Percentiles rank a stretch among this genome's conserved stretches.
These are phyloP conservation scores for Claviceps sorghi DNA, from an alignment of 2,329 filamentous ascomycete genomes.

Conservation along the genomic window DNA sequence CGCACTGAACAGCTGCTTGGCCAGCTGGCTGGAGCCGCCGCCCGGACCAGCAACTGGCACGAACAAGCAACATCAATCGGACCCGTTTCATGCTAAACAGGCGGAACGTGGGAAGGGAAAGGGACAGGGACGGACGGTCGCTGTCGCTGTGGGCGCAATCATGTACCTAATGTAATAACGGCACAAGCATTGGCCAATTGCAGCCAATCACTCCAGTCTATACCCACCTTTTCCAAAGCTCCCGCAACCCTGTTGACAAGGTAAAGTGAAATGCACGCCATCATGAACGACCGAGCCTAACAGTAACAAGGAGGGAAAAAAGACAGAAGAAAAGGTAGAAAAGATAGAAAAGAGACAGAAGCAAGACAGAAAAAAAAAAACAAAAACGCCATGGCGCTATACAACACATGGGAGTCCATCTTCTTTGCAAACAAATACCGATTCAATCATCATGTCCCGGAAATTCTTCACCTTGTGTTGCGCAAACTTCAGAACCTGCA, in stretches of 20 bases:
- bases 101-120: background rate
- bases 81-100: background rate
- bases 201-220: background rate
- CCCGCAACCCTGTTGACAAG: background rate
- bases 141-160: background rate
- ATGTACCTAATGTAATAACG: background rate
- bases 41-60: too few species aligned
- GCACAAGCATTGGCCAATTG: background rate
- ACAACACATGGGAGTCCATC: background rate
- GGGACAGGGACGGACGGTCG: too few species aligned
- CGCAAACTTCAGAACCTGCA: conserved; percentile 31
- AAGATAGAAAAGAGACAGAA: too few species aligned
- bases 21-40: background rate
- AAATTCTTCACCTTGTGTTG: conserved; percentile 5
- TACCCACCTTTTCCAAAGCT: background rate
- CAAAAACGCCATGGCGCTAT: background rate
- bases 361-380: too few species aligned
- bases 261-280: too few species aligned
- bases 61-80: too few species aligned
- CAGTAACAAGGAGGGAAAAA: too few species aligned
- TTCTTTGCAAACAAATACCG: background rate
- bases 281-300: too few species aligned
- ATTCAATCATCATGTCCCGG: conserved; percentile 12
- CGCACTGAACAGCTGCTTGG: background rate
- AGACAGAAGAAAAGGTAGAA: too few species aligned